Base-by-base conservation (phyloP, 768 basidiomycete genomes). In the Pleurotus cornucopiae region DNA sequence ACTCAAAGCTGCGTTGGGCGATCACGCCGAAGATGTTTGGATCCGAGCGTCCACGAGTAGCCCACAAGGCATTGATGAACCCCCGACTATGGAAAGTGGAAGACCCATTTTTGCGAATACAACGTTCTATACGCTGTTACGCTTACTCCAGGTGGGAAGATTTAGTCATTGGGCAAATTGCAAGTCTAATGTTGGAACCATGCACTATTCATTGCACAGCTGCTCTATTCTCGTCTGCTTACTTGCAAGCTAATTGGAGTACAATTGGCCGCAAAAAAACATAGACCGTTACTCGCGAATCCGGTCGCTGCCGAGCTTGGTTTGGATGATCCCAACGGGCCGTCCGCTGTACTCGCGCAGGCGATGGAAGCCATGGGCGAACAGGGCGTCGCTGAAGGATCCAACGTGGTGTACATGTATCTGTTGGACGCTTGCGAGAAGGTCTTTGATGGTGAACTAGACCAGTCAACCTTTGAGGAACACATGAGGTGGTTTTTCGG, bases 401-500 rank as follows among this genome's bases (percentile, higher is more conserved):
- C 77, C 41, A 86, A 88, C 61, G 79, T 89, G 65, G 88, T 92
- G 58, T 98, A 98, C 73, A 76, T 85, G 73, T 94, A 95, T 64
- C 80, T 96, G 51, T 75, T 98, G 34, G 90, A 88, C 57, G 88
- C 91, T 7, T 93, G 91, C 68, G 96, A 98, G 71, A 91, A 91
- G 76, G 70, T 96, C 41, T 98, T 98, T 66, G 94, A 94, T 63
- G 88, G 83, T 59, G 95, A 98, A 66, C 78, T 98, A 58, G 97
- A 98, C 69, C 90, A 88, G 66, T 73, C 80, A n/a, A 84, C 86
- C 18, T 98, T 94, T 64, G 96, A 98, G 69, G 97, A 98, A 68
- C 91, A 93, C 65, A 85, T 98, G 84, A 76, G 97, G 60, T 91
- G 92, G 83, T 90, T 95, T 73, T 94, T 93, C 73, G 90, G 91